Percentiles rank a stretch among this genome's conserved stretches.
Evolutionary conservation across 1,284 basidiomycete species (phyloP).

Genomic region (Boletus subluridellus): DNA sequence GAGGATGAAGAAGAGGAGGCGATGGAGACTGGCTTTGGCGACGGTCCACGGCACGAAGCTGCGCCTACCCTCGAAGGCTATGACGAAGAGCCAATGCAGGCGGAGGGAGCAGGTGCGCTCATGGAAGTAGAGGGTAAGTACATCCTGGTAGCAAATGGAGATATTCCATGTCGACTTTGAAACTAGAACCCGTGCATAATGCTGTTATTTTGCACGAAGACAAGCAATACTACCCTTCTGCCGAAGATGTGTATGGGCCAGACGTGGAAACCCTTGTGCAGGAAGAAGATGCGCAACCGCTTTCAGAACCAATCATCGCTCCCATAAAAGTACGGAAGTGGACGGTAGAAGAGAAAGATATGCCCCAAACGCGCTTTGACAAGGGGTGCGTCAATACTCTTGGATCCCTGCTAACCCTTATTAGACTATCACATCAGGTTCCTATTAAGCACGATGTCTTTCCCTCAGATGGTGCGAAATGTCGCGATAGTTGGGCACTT

Average conservation of each 20-base stretch:
- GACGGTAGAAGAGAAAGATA: constrained; percentile 87
- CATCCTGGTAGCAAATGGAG: background rate
- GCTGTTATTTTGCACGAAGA: constrained; percentile 94
- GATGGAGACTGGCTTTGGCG: constrained; percentile 48
- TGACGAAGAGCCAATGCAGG: constrained; percentile 60
- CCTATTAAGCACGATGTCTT: constrained; percentile 86
- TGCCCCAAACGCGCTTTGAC: constrained; percentile 91
- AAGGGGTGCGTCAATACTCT: constrained; percentile 66
- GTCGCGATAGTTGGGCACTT: constrained; percentile 93
- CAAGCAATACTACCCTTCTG: constrained; percentile 97
- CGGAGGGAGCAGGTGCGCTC: constrained; percentile 57
- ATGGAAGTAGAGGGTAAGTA: constrained; percentile 80
- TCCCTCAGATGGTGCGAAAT: constrained; percentile 94
- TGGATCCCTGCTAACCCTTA: constrained; percentile 5
- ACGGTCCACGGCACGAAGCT: constrained; percentile 34
- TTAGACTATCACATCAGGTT: constrained; percentile 54
- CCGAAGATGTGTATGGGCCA: constrained; percentile 87
- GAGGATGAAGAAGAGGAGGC: constrained; percentile 72
- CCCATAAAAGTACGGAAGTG: constrained; percentile 93
- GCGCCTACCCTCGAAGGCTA: constrained; percentile 70
- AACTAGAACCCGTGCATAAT: constrained; percentile 68
- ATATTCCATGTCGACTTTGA: constrained; percentile 3
- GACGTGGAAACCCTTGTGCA: constrained; percentile 97
- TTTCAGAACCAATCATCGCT: constrained; percentile 93
- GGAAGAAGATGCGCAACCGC: constrained; percentile 95